Conservation (phyloP, 2,329 filamentous ascomycete species). For the Metarhizium anisopliae region DNA sequence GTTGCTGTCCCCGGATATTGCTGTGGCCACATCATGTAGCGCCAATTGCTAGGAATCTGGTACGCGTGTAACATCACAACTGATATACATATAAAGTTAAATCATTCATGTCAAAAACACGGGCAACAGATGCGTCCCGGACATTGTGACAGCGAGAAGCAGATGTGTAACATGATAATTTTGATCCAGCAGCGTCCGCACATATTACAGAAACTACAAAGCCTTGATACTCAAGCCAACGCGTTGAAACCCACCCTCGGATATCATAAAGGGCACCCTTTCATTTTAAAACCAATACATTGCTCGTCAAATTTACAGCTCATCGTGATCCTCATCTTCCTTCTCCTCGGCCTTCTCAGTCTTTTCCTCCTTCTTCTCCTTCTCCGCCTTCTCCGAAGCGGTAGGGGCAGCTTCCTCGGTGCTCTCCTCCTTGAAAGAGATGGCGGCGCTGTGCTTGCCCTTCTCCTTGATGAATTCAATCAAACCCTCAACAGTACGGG, state of each 20-base stretch:
- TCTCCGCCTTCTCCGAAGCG: constrained; percentile 38
- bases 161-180: neutral
- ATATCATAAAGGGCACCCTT: constrained; percentile 22
- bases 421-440: constrained; percentile 44
- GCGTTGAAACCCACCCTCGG: constrained; percentile 22
- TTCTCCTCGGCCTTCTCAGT: constrained; percentile 33
- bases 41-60: neutral
- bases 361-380: constrained; percentile 33
- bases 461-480: constrained; percentile 90
- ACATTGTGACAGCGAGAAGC: neutral
- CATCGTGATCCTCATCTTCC: constrained; percentile 44
- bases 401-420: constrained; percentile 47
- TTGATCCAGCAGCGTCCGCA: constrained; percentile 9
- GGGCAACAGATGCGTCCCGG: neutral
- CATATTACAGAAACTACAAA: constrained; percentile 19
- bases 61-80: neutral
- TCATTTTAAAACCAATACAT: constrained; percentile 8
- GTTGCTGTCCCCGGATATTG: neutral
- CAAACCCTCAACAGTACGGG: constrained; percentile 84
- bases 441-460: constrained; percentile 77
- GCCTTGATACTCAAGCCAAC: constrained; percentile 9
- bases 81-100: neutral
- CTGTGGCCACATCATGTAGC: neutral
- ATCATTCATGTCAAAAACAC: neutral
- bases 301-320: constrained; percentile 51